Conservation (phyloP, 2,329 filamentous ascomycete species). For the Apiospora saccharicola region DNA sequence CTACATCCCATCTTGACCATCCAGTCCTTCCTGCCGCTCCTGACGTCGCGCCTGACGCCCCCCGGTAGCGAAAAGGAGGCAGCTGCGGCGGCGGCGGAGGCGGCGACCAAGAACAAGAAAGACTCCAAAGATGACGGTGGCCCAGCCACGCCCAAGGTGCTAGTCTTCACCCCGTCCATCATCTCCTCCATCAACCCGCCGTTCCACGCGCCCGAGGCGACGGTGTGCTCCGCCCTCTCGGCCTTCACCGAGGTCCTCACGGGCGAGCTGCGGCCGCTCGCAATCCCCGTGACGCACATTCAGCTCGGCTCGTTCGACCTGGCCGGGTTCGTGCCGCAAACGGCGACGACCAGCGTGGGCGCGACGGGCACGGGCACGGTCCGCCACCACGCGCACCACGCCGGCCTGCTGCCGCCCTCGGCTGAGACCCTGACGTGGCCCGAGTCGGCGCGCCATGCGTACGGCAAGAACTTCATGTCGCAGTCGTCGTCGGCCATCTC, state of each 20-base stretch:
- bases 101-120: constrained; percentile 34
- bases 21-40: constrained; percentile 85
- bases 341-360: background rate
- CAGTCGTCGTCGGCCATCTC: constrained; percentile 64
- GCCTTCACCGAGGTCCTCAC: constrained; percentile 84
- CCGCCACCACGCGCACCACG: constrained; percentile 40
- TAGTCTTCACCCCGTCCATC: constrained; percentile 82
- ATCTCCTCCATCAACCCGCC: constrained; percentile 81
- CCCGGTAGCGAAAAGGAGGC: constrained; percentile 34
- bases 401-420: constrained; percentile 48
- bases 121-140: constrained; percentile 33
- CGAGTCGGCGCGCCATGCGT: constrained; percentile 64
- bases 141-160: constrained; percentile 66
- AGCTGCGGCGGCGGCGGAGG: background rate
- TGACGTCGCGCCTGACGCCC: constrained; percentile 65
- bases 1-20: constrained; percentile 88
- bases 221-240: constrained; percentile 84
- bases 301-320: constrained; percentile 93
- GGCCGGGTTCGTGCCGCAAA: constrained; percentile 64
- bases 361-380: constrained; percentile 30
- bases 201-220: constrained; percentile 85
- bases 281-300: constrained; percentile 83
- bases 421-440: constrained; percentile 70
- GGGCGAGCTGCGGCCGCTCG: constrained; percentile 78
- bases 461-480: constrained; percentile 67